These are phyloP conservation scores for Babesia caballi DNA, from an alignment of 169 alveolate genomes.

Conservation along the genomic window DNA sequence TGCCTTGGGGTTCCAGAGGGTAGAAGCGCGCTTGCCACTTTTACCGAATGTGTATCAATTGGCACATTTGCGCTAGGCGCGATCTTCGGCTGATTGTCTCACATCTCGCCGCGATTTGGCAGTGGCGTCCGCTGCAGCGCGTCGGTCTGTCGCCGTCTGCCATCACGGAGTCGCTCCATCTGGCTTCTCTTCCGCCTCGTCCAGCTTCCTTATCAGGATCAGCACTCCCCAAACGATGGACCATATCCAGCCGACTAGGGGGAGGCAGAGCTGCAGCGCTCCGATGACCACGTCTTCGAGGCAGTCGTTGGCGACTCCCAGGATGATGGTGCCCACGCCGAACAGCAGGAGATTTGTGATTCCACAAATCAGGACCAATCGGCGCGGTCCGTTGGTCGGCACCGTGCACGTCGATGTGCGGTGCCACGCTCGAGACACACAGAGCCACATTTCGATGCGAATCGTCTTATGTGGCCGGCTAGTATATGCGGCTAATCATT, in stretches of 20 bases:
- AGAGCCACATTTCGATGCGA: constrained; percentile 12
- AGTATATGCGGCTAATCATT: too few species aligned
- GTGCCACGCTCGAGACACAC: not conserved
- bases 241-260: constrained; percentile 84
- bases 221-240: constrained; percentile 80
- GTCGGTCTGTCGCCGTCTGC: too few species aligned
- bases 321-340: constrained; percentile 77
- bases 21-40: too few species aligned
- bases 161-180: too few species aligned
- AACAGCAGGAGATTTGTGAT: constrained; percentile 71
- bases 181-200: too few species aligned
- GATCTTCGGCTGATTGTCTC: too few species aligned
- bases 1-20: too few species aligned
- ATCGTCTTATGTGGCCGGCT: too few species aligned
- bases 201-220: constrained; percentile 53
- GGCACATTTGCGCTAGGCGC: too few species aligned
- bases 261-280: constrained; percentile 70
- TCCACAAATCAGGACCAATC: constrained; percentile 61
- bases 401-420: constrained; percentile 29
- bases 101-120: too few species aligned
- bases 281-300: constrained; percentile 79
- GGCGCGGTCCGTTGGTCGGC: constrained; percentile 26
- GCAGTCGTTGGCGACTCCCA: constrained; percentile 75
- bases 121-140: too few species aligned
- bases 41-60: too few species aligned